phyloP scores from a whole-genome alignment of 495 filamentous ascomycete species.

The Podospora pseudoanserina region DNA sequence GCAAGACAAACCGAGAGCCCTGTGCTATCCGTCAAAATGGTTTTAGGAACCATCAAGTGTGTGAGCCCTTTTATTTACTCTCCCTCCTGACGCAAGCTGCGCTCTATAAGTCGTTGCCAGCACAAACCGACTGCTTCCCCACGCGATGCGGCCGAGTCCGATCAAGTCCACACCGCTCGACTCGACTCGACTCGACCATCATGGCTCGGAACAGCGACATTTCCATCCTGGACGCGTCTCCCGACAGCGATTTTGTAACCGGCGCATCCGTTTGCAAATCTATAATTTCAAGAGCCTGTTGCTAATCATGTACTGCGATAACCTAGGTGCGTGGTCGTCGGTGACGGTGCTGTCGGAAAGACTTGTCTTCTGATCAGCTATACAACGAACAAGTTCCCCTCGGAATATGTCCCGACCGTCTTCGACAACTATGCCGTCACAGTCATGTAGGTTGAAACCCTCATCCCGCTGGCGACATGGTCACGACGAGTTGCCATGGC shows the following conservation, averaged over 20 bases:
- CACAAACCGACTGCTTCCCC: neutral
- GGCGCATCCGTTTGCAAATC: slow-evolving; percentile 18
- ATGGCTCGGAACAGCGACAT: neutral
- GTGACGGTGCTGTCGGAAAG: slow-evolving; percentile 98
- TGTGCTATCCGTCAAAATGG: slow-evolving; percentile 53
- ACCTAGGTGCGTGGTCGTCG: slow-evolving; percentile 90
- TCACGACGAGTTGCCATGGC: slow-evolving; percentile 8
- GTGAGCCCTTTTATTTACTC: slow-evolving; percentile 35
- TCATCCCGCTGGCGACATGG: neutral
- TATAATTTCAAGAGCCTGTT: neutral
- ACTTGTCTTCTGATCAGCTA: slow-evolving; percentile 98
- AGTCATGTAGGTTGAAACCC: slow-evolving; percentile 75
- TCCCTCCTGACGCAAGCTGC: slow-evolving; percentile 3
- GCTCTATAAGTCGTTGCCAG: slow-evolving; percentile 3
- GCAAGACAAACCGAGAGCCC: slow-evolving; percentile 27
- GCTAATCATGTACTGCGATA: slow-evolving; percentile 20
- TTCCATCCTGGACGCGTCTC: neutral
- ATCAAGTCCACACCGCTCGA: slow-evolving; percentile 6
- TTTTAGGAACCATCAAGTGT: slow-evolving; percentile 81
- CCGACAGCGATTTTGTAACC: slow-evolving; percentile 8
- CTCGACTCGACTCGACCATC: neutral
- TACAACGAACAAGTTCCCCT: slow-evolving; percentile 99
- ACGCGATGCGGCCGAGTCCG: slow-evolving; percentile 2
- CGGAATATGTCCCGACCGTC: slow-evolving; percentile 98
- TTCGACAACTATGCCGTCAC: slow-evolving; percentile 99